phyloP scores from a whole-genome alignment of 2,329 filamentous ascomycete species.

The Myriosclerotinia curreyana region DNA sequence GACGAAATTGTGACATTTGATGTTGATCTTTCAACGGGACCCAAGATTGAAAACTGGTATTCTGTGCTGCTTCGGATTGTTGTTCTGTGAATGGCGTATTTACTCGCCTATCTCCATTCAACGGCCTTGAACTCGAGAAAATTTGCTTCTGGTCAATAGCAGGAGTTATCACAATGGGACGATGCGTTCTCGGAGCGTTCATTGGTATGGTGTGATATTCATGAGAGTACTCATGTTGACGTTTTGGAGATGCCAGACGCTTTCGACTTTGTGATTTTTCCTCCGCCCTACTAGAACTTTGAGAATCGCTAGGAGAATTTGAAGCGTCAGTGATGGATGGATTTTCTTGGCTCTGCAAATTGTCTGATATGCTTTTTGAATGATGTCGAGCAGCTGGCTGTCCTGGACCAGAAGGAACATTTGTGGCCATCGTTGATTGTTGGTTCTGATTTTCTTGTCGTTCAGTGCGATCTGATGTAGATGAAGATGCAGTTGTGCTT shows the following conservation, averaged over 20 bases:
- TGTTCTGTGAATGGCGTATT: constrained; percentile 4
- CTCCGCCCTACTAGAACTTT: not conserved
- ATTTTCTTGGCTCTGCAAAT: not conserved
- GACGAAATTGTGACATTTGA: not conserved
- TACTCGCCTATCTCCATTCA: not conserved
- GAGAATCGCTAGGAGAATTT: not conserved
- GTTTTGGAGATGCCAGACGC: constrained; percentile 15
- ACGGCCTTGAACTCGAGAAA: not conserved
- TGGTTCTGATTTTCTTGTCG: not conserved
- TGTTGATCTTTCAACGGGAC: not conserved
- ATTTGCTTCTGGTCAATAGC: not conserved
- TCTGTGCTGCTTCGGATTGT: constrained; percentile 8
- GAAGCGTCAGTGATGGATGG: not conserved
- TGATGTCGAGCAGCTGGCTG: not conserved
- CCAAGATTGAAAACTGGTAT: constrained; percentile 5
- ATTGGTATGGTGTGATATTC: constrained; percentile 14
- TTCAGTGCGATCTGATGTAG: not conserved
- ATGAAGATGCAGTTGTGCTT: not conserved
- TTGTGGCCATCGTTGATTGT: not conserved
- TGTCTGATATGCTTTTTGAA: not conserved
- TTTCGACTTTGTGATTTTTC: not conserved
- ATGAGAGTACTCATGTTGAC: constrained; percentile 11
- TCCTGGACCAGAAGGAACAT: not conserved
- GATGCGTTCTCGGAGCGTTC: not conserved
- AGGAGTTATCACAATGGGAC: not conserved